Percentiles rank a stretch among this genome's conserved stretches.
These are phyloP conservation scores for Aspergillus texensis DNA, from an alignment of 2,329 filamentous ascomycete genomes.

Conservation along the genomic window DNA sequence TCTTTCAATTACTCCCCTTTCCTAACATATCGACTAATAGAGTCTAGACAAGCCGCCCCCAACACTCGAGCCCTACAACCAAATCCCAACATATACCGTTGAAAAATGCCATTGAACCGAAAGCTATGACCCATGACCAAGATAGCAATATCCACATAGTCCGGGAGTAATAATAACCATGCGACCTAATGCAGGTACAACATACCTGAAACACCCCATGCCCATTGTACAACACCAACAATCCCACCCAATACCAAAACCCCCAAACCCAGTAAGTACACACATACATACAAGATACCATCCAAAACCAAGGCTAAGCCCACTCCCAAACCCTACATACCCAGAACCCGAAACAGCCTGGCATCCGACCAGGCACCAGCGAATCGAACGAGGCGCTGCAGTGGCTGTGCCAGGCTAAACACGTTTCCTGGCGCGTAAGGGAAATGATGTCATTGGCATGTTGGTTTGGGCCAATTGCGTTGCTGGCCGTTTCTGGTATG, in stretches of 20 bases:
- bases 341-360: background rate
- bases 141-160: no score
- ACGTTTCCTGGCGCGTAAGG: background rate
- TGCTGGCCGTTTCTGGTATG: background rate
- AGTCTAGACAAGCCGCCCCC: no score
- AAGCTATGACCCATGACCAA: no score
- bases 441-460: background rate
- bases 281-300: no score
- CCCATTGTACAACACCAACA: background rate
- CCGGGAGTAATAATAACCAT: no score
- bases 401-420: slow-evolving; percentile 3
- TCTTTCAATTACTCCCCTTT: no score
- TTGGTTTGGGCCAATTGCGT: background rate
- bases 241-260: background rate
- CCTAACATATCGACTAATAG: no score
- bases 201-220: background rate
- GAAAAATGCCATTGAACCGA: no score
- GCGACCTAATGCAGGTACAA: background rate
- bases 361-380: background rate
- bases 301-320: background rate
- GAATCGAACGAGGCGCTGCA: slow-evolving; percentile 7
- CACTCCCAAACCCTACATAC: background rate
- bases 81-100: no score
- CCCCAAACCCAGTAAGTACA: no score
- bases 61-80: no score